Conservation (phyloP, 805 yeast genomes). For the Lipomyces starkeyi region DNA sequence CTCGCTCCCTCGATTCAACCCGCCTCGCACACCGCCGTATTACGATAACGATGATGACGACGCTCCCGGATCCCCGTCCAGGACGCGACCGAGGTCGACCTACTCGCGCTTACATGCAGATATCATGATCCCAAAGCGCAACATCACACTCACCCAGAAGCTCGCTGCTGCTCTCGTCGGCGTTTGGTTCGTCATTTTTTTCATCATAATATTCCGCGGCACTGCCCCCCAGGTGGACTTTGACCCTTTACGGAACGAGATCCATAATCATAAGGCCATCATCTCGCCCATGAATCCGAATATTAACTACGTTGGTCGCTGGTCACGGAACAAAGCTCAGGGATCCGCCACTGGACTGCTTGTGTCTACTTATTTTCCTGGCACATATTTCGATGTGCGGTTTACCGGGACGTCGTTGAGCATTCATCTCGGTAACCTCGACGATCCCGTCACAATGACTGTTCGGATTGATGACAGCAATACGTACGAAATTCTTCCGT, state of each 20-base stretch:
- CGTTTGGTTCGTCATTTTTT: conserved; percentile 31
- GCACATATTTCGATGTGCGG: conserved; percentile 32
- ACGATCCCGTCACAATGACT: conserved; percentile 26
- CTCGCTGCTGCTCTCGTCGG: conserved; percentile 29
- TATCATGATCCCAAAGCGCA: conserved; percentile 12
- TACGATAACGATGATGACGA: background rate
- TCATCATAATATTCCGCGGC: conserved; percentile 16
- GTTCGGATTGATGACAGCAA: conserved; percentile 21
- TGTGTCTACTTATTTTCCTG: conserved; percentile 30
- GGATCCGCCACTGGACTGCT: conserved; percentile 31
- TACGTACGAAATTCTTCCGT: conserved; percentile 27
- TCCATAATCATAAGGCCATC: conserved; percentile 14
- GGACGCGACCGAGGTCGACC: background rate
- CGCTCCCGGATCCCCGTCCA: background rate
- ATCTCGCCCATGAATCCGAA: conserved; percentile 26
- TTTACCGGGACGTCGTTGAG: conserved; percentile 37
- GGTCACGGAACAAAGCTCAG: conserved; percentile 35
- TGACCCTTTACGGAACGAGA: conserved; percentile 32
- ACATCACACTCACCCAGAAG: conserved; percentile 16
- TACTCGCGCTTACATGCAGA: conserved; percentile 4
- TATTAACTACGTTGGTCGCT: conserved; percentile 30
- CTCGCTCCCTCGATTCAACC: conserved; percentile 9
- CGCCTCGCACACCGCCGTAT: background rate
- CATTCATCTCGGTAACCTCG: conserved; percentile 35
- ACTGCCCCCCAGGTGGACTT: conserved; percentile 16